Evolutionary conservation across 2,329 filamentous ascomycete genomes (phyloP).

Genomic region (Diaporthe sp.): DNA sequence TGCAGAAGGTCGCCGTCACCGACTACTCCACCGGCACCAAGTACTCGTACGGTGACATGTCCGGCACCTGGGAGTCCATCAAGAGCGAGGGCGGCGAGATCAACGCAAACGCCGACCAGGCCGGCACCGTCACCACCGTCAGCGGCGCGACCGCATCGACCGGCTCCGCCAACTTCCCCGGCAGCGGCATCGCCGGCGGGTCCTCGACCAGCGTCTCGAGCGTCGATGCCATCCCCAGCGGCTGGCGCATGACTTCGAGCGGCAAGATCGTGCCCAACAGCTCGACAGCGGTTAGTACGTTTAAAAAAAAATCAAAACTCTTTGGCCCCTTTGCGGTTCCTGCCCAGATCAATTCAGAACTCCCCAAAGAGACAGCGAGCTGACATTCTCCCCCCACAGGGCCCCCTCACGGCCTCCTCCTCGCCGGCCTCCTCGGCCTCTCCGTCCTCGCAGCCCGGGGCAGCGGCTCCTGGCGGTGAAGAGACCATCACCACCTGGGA

Average conservation of each 20-base stretch:
- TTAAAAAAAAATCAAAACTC: constrained; percentile 31
- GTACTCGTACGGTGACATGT: constrained; percentile 85
- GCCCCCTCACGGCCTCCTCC: constrained; percentile 58
- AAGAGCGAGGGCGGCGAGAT: constrained; percentile 82
- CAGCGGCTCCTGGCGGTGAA: constrained; percentile 55
- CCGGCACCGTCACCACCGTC: constrained; percentile 66
- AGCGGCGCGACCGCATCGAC: constrained; percentile 76
- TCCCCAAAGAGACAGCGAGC: background rate
- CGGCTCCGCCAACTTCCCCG: constrained; percentile 76
- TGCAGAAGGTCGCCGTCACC: constrained; percentile 80
- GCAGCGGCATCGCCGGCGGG: constrained; percentile 75
- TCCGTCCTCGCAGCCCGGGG: constrained; percentile 49
- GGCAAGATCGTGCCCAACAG: constrained; percentile 84
- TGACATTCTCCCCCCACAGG: constrained; percentile 43
- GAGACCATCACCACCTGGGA: constrained; percentile 61
- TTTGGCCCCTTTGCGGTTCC: too few relatives aligned
- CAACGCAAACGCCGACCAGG: constrained; percentile 74
- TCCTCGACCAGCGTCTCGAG: constrained; percentile 64
- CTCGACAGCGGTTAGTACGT: constrained; percentile 69
- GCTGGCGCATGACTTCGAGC: constrained; percentile 83
- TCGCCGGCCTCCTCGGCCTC: constrained; percentile 64
- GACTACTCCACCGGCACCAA: constrained; percentile 94
- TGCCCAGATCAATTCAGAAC: background rate
- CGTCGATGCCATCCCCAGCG: constrained; percentile 73
- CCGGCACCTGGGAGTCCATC: constrained; percentile 87